A percentile compares a stretch with the other conserved stretches of the same genome.
phyloP scores from a whole-genome alignment of 2,329 filamentous ascomycete species.

The Calonectria hawksworthii region DNA sequence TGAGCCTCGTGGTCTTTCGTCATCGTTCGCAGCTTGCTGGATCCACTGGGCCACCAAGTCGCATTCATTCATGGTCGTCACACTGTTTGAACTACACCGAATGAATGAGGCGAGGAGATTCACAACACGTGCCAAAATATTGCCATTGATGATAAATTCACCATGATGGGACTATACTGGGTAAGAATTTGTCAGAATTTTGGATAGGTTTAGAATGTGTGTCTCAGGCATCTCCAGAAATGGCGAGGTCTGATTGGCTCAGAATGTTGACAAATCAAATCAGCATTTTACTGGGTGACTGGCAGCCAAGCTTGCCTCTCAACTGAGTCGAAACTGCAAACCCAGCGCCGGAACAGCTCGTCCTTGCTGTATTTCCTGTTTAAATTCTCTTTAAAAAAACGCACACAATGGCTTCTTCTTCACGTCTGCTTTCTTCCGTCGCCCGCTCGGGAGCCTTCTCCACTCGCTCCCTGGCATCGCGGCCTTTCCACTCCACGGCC shows the following conservation, averaged over 20 bases:
- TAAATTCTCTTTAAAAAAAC: not conserved
- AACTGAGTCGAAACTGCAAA: not conserved
- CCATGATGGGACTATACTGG: not conserved
- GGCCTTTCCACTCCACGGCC: slow-evolving; percentile 53
- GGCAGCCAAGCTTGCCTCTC: not conserved
- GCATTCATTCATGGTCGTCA: too few relatives aligned
- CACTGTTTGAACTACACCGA: not conserved
- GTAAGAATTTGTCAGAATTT: not conserved
- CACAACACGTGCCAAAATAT: too few relatives aligned
- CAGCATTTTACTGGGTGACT: not conserved
- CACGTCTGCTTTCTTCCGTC: slow-evolving; percentile 35
- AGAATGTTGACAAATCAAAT: slow-evolving; percentile 19
- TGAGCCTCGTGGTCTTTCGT: too few relatives aligned
- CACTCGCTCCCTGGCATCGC: slow-evolving; percentile 30
- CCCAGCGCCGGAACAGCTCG: not conserved
- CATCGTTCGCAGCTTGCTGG: too few relatives aligned
- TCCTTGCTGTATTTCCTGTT: not conserved
- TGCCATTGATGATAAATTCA: not conserved
- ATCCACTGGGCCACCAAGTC: too few relatives aligned
- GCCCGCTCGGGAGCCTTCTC: slow-evolving; percentile 32
- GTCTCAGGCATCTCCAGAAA: not conserved
- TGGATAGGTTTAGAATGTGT: not conserved
- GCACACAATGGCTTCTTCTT: slow-evolving; percentile 37
- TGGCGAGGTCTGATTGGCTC: slow-evolving; percentile 7
- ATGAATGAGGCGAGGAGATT: not conserved